A percentile compares a stretch with the other conserved stretches of the same genome.
These are phyloP conservation scores for Ophiognomonia clavigignenti-juglandacearum DNA, from an alignment of 2,329 filamentous ascomycete genomes.

Conservation along the genomic window DNA sequence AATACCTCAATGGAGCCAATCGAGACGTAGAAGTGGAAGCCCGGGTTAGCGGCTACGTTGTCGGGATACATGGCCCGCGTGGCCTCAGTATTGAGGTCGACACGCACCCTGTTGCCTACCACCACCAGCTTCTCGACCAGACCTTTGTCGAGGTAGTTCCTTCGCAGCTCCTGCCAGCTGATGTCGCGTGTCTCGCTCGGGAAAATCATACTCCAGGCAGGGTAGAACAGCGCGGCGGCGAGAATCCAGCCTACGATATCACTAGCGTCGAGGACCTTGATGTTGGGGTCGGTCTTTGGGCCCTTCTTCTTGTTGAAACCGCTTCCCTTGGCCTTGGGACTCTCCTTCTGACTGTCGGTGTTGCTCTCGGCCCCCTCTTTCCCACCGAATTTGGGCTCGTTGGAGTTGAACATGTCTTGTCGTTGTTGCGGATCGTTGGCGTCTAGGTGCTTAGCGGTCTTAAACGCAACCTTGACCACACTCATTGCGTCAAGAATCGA, in stretches of 20 bases:
- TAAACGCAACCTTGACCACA: slow-evolving; percentile 50
- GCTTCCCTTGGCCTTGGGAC: slow-evolving; percentile 8
- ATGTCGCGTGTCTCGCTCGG: slow-evolving; percentile 62
- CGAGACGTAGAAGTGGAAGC: slow-evolving; percentile 86
- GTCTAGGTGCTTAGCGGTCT: no score
- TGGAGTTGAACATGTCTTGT: slow-evolving; percentile 20
- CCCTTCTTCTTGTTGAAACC: slow-evolving; percentile 30
- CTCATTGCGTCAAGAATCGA: slow-evolving; percentile 52
- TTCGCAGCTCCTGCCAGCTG: slow-evolving; percentile 95
- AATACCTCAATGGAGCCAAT: slow-evolving; percentile 94
- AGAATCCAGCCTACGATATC: slow-evolving; percentile 48
- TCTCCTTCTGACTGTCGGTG: no score
- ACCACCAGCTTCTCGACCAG: slow-evolving; percentile 90
- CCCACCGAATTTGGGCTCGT: slow-evolving; percentile 20
- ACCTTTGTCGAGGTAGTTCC: slow-evolving; percentile 91
- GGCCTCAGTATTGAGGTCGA: slow-evolving; percentile 74
- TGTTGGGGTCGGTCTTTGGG: slow-evolving; percentile 21
- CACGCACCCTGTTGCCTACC: slow-evolving; percentile 66
- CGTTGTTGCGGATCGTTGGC: no score
- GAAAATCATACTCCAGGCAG: slow-evolving; percentile 37
- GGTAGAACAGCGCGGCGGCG: slow-evolving; percentile 40
- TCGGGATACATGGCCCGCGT: slow-evolving; percentile 71
- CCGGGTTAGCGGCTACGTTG: slow-evolving; percentile 60
- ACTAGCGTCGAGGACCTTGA: slow-evolving; percentile 28
- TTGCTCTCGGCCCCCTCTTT: slow-evolving; percentile 21